Conservation (phyloP, 108 stramenopile genomes). For the Chaetoceros tenuissimus region DNA sequence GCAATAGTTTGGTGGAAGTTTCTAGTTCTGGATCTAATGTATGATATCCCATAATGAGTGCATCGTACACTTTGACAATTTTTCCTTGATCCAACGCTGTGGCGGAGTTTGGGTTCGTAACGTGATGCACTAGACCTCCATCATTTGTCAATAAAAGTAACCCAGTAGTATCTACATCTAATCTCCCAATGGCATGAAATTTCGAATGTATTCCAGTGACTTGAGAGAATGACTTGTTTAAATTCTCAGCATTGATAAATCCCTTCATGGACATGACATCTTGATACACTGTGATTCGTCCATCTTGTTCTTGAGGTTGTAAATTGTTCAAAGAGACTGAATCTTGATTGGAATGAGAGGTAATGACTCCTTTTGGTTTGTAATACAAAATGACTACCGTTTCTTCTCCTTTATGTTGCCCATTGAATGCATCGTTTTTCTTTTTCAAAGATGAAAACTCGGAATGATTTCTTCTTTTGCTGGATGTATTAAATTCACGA, state of each 20-base stretch:
- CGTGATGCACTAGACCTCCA: conserved; percentile 55
- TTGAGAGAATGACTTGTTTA: conserved; percentile 19
- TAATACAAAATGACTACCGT: conserved; percentile 56
- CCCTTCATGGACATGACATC: conserved; percentile 42
- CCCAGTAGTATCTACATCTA: conserved; percentile 69
- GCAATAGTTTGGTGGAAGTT: conserved; percentile 9
- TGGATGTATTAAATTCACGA: too few relatives aligned
- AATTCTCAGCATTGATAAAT: conserved; percentile 8
- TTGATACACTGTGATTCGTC: conserved; percentile 42
- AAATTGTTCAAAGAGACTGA: conserved; percentile 6
- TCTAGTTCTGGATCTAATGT: conserved; percentile 8
- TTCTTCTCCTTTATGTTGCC: too few relatives aligned
- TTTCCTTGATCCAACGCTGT: conserved; percentile 1
- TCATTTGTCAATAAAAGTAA: conserved; percentile 59
- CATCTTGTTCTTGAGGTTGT: conserved; percentile 1
- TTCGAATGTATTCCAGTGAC: conserved; percentile 48
- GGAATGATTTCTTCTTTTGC: too few relatives aligned
- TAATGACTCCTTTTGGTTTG: conserved; percentile 54
- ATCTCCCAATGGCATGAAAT: conserved; percentile 51
- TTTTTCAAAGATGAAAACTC: too few relatives aligned
- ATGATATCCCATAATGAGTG: conserved; percentile 59
- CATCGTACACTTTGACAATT: conserved; percentile 50
- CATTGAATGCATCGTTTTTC: too few relatives aligned
- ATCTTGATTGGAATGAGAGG: conserved; percentile 49
- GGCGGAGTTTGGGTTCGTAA: conserved; percentile 43